Percentiles rank a stretch among this genome's conserved stretches.
phyloP scores from a whole-genome alignment of 305 asterid species.

The Fraxinus paxiana region DNA sequence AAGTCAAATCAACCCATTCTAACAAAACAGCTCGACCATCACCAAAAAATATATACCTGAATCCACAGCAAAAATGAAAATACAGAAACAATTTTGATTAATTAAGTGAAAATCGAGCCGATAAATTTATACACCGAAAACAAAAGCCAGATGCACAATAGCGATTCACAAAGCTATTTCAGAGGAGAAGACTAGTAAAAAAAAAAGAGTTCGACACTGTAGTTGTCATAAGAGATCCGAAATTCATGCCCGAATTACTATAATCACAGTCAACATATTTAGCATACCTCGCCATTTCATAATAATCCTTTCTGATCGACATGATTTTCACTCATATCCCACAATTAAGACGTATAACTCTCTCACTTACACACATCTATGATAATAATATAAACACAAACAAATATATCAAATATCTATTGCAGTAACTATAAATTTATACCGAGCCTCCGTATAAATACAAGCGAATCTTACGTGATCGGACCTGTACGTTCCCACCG shows the following conservation, averaged over 20 bases:
- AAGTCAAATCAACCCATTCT: slow-evolving; percentile 8
- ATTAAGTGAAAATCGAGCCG: slow-evolving; percentile 7
- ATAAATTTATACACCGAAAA: slow-evolving; percentile 3
- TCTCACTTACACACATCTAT: background rate
- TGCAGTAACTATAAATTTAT: slow-evolving; percentile 11
- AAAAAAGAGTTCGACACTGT: slow-evolving; percentile 34
- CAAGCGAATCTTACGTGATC: slow-evolving; percentile 33
- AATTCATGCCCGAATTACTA: slow-evolving; percentile 36
- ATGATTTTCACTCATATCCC: slow-evolving; percentile 24
- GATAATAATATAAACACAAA: slow-evolving; percentile 6
- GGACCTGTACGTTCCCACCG: slow-evolving; percentile 33
- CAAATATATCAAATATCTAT: background rate
- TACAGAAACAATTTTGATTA: background rate
- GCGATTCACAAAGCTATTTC: slow-evolving; percentile 39
- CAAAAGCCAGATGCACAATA: slow-evolving; percentile 17
- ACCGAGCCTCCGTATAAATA: slow-evolving; percentile 13
- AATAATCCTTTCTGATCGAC: slow-evolving; percentile 26
- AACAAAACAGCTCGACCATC: slow-evolving; percentile 15
- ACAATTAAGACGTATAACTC: slow-evolving; percentile 1
- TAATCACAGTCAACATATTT: slow-evolving; percentile 30
- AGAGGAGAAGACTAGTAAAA: slow-evolving; percentile 29
- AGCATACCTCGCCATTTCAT: slow-evolving; percentile 12
- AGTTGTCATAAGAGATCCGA: slow-evolving; percentile 59
- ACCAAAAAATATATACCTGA: slow-evolving; percentile 17
- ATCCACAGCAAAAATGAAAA: slow-evolving; percentile 17